A percentile compares a stretch with the other conserved stretches of the same genome.
Evolutionary conservation across 2,329 filamentous ascomycete genomes (phyloP).

Genomic region (Colletotrichum siamense): DNA sequence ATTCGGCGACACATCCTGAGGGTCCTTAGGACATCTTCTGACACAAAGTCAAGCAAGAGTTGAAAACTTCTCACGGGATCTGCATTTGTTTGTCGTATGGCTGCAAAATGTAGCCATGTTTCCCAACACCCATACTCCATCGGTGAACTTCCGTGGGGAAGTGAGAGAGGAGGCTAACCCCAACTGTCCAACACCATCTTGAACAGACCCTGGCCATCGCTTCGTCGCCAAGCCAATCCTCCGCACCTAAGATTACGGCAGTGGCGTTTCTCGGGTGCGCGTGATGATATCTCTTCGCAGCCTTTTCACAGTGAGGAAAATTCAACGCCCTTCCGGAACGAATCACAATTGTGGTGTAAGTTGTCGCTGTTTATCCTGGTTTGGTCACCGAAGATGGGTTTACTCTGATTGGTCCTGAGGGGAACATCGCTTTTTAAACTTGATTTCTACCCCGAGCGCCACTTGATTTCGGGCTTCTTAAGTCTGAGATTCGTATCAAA

Average conservation of each 20-base stretch:
- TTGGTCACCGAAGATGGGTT: not conserved
- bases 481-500: not conserved
- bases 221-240: not conserved
- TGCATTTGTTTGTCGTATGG: not conserved
- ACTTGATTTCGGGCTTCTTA: no score
- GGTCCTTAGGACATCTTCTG: not conserved
- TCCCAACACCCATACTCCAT: not conserved
- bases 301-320: not conserved
- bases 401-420: not conserved
- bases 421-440: not conserved
- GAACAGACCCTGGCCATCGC: not conserved
- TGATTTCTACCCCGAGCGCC: not conserved
- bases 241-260: not conserved
- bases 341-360: not conserved
- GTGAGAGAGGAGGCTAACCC: not conserved
- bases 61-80: not conserved
- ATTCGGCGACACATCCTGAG: not conserved
- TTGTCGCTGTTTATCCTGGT: not conserved
- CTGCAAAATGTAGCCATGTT: not conserved
- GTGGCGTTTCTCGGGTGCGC: not conserved
- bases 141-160: not conserved
- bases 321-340: not conserved
- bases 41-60: no score
- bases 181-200: not conserved
- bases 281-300: not conserved